Conservation (phyloP, 1,284 basidiomycete species). For the Porodaedalea pini region DNA sequence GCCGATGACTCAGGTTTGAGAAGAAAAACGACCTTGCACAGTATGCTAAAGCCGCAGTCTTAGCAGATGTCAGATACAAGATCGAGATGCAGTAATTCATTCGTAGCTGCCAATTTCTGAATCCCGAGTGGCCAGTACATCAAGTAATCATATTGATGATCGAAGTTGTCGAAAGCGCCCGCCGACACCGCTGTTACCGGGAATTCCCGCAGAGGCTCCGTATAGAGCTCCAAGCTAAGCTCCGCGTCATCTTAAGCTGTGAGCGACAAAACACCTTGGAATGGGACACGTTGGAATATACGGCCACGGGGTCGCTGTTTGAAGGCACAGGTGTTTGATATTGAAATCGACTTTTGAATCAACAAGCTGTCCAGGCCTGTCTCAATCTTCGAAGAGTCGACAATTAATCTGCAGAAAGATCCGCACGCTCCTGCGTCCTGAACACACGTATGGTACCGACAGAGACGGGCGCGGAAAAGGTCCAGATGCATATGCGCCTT, state of each 20-base stretch:
- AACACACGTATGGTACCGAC: background rate
- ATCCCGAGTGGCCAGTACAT: conserved; percentile 1
- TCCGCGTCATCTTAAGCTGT: background rate
- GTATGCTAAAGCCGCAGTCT: background rate
- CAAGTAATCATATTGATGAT: conserved; percentile 6
- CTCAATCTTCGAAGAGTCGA: no score
- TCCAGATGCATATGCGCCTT: background rate
- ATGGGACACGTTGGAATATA: no score
- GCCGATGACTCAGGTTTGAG: background rate
- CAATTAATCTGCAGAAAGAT: background rate
- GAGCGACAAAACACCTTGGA: background rate
- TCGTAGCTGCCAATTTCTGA: background rate
- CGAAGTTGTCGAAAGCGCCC: background rate
- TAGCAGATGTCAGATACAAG: background rate
- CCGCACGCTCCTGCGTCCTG: background rate
- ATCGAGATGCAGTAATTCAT: background rate
- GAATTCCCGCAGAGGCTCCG: background rate
- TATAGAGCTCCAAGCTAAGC: background rate
- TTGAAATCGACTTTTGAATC: background rate
- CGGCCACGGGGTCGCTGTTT: background rate
- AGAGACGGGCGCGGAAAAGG: background rate
- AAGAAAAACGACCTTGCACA: background rate
- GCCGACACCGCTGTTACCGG: background rate
- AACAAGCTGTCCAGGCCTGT: no score
- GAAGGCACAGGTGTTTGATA: background rate